phyloP scores from a whole-genome alignment of 1,284 basidiomycete genomes.

The Farysia itapuensis region DNA sequence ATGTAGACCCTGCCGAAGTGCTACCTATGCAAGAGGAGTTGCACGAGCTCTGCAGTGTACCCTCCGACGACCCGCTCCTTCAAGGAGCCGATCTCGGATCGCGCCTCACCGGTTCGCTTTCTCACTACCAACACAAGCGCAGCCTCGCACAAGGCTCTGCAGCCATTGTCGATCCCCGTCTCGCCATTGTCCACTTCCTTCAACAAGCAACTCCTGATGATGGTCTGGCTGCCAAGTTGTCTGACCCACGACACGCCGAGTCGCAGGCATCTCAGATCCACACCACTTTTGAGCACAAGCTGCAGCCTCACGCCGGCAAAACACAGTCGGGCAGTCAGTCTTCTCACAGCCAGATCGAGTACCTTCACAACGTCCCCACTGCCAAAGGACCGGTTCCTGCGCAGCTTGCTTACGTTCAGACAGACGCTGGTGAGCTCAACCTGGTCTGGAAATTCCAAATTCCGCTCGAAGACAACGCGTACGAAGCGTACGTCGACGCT shows the following conservation, averaged over 20 bases:
- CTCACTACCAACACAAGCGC: constrained; percentile 18
- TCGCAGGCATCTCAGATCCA: constrained; percentile 29
- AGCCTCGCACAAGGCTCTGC: constrained; percentile 14
- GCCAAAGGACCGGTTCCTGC: constrained; percentile 48
- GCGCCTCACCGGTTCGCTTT: constrained; percentile 26
- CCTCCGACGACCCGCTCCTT: constrained; percentile 41
- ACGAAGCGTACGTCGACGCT: constrained; percentile 49
- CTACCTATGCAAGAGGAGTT: constrained; percentile 40
- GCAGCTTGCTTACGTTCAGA: constrained; percentile 45
- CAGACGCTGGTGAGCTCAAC: constrained; percentile 25
- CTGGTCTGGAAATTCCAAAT: constrained; percentile 49
- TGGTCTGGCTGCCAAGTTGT: constrained; percentile 27
- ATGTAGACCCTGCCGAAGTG: constrained; percentile 11
- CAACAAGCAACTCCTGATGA: constrained; percentile 41
- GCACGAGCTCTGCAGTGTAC: constrained; percentile 39
- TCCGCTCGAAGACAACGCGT: constrained; percentile 45
- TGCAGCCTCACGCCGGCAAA: constrained; percentile 33
- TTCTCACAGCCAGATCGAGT: constrained; percentile 35
- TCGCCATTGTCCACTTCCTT: constrained; percentile 45
- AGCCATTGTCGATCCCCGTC: constrained; percentile 36
- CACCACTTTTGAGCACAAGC: constrained; percentile 44
- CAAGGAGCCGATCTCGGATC: constrained; percentile 39
- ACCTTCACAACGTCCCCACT: constrained; percentile 41
- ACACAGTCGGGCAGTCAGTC: constrained; percentile 28
- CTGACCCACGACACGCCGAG: constrained; percentile 20